Evolutionary conservation across 2,329 filamentous ascomycete species (phyloP).

Genomic region (Trichoderma endophyticum): DNA sequence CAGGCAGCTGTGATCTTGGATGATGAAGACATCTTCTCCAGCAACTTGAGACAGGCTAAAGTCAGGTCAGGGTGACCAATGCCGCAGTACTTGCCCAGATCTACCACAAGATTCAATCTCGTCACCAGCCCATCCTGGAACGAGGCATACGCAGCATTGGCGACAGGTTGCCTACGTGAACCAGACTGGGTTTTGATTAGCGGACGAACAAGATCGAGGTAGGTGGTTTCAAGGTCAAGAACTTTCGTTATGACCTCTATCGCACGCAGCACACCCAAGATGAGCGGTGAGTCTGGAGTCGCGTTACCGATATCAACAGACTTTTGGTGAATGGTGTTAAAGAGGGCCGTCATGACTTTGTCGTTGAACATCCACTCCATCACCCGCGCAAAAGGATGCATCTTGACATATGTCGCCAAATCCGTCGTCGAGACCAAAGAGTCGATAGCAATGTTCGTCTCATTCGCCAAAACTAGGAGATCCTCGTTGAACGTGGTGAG

Average conservation of each 20-base stretch:
- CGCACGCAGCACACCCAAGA: conserved; percentile 74
- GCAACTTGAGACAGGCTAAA: conserved; percentile 72
- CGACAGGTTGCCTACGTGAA: conserved; percentile 58
- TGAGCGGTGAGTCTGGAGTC: conserved; percentile 72
- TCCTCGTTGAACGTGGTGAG: conserved; percentile 91
- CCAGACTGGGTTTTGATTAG: conserved; percentile 65
- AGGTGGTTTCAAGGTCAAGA: conserved; percentile 85
- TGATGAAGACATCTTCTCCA: conserved; percentile 84
- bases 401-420: conserved; percentile 72
- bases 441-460: conserved; percentile 73
- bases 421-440: conserved; percentile 69
- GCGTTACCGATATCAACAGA: conserved; percentile 68
- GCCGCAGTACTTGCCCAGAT: conserved; percentile 82
- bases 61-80: conserved; percentile 79
- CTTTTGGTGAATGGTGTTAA: conserved; percentile 75
- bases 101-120: conserved; percentile 73
- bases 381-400: conserved; percentile 89
- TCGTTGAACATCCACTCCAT: conserved; percentile 99
- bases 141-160: conserved; percentile 69
- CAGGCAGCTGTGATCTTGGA: conserved; percentile 73
- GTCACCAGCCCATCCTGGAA: conserved; percentile 90
- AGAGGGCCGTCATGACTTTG: conserved; percentile 75
- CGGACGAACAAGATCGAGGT: conserved; percentile 82
- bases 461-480: conserved; percentile 78
- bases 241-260: conserved; percentile 81